phyloP scores from a whole-genome alignment of 768 basidiomycete species.

The Cantharellus anzutake region DNA sequence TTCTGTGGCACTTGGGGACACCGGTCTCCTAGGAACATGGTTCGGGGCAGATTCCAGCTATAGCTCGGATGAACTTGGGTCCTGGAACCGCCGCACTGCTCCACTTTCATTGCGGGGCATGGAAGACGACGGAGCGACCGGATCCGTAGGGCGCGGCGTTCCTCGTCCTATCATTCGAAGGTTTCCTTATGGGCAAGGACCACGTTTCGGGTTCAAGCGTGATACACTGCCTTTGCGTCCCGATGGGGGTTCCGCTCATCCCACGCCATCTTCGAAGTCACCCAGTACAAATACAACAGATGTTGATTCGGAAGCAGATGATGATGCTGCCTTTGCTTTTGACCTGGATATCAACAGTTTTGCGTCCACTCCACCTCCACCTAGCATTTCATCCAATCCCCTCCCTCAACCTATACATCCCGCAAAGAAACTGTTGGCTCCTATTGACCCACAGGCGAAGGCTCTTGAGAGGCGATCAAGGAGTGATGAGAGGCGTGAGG shows the following conservation, averaged over 20 bases:
- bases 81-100: background rate
- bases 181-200: constrained; percentile 5
- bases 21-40: background rate
- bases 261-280: background rate
- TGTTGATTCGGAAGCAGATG: background rate
- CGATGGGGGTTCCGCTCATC: background rate
- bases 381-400: constrained; percentile 15
- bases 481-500: constrained; percentile 4
- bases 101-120: background rate
- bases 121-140: background rate
- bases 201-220: constrained; percentile 25
- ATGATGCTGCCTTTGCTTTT: background rate
- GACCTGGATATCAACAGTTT: background rate
- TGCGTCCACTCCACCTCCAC: constrained; percentile 36
- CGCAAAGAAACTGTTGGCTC: background rate
- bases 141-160: background rate
- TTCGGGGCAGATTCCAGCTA: background rate
- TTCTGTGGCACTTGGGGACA: background rate
- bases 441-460: constrained; percentile 4
- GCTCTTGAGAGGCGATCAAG: constrained; percentile 1
- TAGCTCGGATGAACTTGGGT: background rate
- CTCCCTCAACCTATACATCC: background rate
- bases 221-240: constrained; percentile 31
- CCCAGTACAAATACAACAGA: background rate
- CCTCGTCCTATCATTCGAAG: constrained; percentile 7